Percentiles rank a stretch among this genome's conserved stretches.
phyloP scores from a whole-genome alignment of 2,329 filamentous ascomycete species.

The Colletotrichum simmondsii region DNA sequence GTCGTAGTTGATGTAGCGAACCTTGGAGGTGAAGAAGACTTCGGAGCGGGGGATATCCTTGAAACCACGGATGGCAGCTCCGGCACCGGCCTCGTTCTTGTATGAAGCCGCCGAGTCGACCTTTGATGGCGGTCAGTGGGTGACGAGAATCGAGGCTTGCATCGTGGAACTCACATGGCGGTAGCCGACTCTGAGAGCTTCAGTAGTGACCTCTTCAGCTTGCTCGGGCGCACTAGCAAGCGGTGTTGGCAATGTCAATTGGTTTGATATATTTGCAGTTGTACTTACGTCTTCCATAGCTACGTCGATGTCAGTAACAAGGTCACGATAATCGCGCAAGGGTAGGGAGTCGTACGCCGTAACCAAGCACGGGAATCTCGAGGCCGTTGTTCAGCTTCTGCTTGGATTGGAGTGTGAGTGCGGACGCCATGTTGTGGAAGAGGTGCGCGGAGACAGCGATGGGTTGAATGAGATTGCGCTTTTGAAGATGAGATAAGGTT shows the following conservation, averaged over 20 bases:
- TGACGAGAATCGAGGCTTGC: not conserved
- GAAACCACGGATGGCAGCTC: constrained; percentile 53
- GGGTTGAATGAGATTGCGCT: not conserved
- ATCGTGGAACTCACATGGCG: constrained; percentile 55
- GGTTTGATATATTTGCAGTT: not conserved
- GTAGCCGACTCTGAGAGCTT: constrained; percentile 63
- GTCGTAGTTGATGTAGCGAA: constrained; percentile 65
- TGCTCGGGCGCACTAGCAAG: constrained; percentile 45
- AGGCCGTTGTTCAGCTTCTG: constrained; percentile 66
- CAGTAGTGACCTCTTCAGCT: constrained; percentile 50
- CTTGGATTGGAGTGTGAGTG: constrained; percentile 56
- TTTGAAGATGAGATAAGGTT: not conserved
- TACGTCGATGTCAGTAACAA: constrained; percentile 39
- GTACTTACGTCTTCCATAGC: constrained; percentile 64
- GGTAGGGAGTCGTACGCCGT: constrained; percentile 55
- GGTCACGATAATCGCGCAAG: constrained; percentile 18
- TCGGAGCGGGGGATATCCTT: constrained; percentile 56
- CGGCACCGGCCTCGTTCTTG: constrained; percentile 61
- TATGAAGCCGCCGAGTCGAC: constrained; percentile 66
- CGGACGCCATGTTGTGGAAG: constrained; percentile 51
- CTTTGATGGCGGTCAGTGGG: constrained; percentile 41
- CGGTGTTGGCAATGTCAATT: not conserved
- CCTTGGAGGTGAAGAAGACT: constrained; percentile 68
- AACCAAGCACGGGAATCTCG: constrained; percentile 63
- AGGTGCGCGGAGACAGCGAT: not conserved